Evolutionary conservation across 768 basidiomycete genomes (phyloP).

Genomic region (Porphyrellus cyaneotinctus): DNA sequence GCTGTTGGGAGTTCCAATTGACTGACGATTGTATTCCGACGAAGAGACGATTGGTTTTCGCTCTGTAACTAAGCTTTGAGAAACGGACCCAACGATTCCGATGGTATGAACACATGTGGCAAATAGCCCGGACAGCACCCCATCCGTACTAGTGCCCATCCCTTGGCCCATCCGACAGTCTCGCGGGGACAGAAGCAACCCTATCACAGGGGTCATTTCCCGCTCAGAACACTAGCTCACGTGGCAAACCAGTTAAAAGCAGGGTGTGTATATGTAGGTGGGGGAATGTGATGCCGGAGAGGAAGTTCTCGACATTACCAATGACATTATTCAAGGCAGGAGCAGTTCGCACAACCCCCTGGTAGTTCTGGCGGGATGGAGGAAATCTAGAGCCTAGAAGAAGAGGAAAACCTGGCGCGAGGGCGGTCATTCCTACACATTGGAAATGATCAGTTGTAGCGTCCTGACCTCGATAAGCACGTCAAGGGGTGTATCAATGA

Average conservation of each 20-base stretch:
- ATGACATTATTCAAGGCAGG: constrained; percentile 17
- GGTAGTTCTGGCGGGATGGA: constrained; percentile 30
- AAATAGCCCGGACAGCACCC: constrained; percentile 6
- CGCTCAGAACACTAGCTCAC: constrained; percentile 16
- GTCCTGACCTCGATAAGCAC: constrained; percentile 12
- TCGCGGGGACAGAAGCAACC: constrained; percentile 12
- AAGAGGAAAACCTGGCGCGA: constrained; percentile 19
- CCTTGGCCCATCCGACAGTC: constrained; percentile 12
- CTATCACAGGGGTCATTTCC: not conserved
- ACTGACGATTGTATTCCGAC: too few species aligned
- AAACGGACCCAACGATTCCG: too few species aligned
- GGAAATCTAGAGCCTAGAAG: constrained; percentile 31
- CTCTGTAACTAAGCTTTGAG: too few species aligned
- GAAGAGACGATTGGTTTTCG: too few species aligned
- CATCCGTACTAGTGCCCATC: too few species aligned
- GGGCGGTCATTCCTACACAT: not conserved
- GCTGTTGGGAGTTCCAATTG: too few species aligned
- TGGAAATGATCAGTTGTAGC: not conserved
- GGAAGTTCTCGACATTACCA: constrained; percentile 14
- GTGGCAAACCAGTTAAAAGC: constrained; percentile 29
- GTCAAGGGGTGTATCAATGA: constrained; percentile 14
- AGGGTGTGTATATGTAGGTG: constrained; percentile 29
- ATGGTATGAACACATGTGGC: constrained; percentile 9
- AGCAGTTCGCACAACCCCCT: constrained; percentile 28
- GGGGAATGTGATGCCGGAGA: constrained; percentile 25